These are phyloP conservation scores for Nepenthes alata DNA, from an alignment of 179 eudicot species.

Conservation along the genomic window DNA sequence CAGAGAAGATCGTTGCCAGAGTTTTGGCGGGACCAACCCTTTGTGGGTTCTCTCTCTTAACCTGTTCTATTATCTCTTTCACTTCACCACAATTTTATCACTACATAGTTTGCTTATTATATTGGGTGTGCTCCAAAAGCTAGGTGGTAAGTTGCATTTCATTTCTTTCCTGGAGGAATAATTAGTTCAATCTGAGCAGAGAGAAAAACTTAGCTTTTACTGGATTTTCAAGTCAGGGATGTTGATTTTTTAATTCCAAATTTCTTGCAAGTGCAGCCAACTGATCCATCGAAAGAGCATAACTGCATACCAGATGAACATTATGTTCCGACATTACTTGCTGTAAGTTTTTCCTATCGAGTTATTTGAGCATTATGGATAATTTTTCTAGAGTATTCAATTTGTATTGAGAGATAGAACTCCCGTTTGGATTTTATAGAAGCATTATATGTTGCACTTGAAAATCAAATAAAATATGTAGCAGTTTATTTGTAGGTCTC, in stretches of 20 bases:
- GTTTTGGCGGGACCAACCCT: conserved; percentile 77
- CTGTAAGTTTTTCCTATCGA: conserved; percentile 45
- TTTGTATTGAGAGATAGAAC: not conserved
- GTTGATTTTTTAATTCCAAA: not conserved
- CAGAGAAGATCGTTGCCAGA: conserved; percentile 85
- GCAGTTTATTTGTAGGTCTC: too few relatives aligned
- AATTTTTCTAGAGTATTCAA: not conserved
- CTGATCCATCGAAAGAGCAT: conserved; percentile 64
- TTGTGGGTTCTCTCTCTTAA: conserved; percentile 35
- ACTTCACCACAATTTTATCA: not conserved
- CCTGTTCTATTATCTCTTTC: not conserved
- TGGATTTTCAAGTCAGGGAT: not conserved
- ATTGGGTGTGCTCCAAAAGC: not conserved
- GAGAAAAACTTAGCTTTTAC: too few relatives aligned
- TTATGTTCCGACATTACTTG: conserved; percentile 73
- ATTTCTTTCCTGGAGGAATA: not conserved
- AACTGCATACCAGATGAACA: conserved; percentile 98
- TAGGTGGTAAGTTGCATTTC: not conserved
- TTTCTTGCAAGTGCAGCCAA: conserved; percentile 42
- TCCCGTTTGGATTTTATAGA: too few relatives aligned
- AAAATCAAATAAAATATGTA: too few relatives aligned
- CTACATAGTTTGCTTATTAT: not conserved
- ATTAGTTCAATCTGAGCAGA: not conserved
- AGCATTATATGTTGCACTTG: too few relatives aligned
- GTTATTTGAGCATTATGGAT: not conserved